Conservation (phyloP, 768 basidiomycete genomes). For the Russula virescens region DNA sequence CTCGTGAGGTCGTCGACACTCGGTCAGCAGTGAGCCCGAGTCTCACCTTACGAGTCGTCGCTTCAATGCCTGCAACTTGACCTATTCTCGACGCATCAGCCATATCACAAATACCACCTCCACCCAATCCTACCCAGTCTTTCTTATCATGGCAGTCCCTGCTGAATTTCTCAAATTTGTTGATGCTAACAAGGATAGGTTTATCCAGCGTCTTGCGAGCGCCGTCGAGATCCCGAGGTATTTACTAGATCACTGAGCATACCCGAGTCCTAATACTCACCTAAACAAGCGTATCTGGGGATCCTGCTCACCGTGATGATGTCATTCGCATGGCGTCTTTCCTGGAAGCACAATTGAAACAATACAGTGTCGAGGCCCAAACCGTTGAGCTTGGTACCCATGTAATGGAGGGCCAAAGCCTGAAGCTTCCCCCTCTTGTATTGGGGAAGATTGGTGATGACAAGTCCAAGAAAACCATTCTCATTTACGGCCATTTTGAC, state of each 20-base stretch:
- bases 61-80: too few relatives aligned
- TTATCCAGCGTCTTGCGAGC: slow-evolving; percentile 71
- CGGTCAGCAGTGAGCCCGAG: too few relatives aligned
- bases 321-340: slow-evolving; percentile 84
- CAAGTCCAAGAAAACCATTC: slow-evolving; percentile 85
- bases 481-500: slow-evolving; percentile 93
- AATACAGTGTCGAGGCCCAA: slow-evolving; percentile 73
- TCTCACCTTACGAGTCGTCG: too few relatives aligned
- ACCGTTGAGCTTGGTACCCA: slow-evolving; percentile 76
- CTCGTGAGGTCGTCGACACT: too few relatives aligned
- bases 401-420: slow-evolving; percentile 58
- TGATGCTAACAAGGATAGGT: slow-evolving; percentile 61
- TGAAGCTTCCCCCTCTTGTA: slow-evolving; percentile 77
- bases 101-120: not conserved
- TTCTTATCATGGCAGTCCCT: slow-evolving; percentile 33
- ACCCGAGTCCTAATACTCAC: not conserved
- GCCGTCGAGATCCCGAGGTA: slow-evolving; percentile 84
- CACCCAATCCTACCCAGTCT: not conserved
- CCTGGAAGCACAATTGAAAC: slow-evolving; percentile 65
- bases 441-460: slow-evolving; percentile 79
- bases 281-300: slow-evolving; percentile 53
- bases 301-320: slow-evolving; percentile 63
- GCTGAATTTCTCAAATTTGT: slow-evolving; percentile 44
- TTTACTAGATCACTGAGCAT: not conserved
- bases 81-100: not conserved